Evolutionary conservation across 495 filamentous ascomycete species (phyloP).

Genomic region (Neurospora sp.): DNA sequence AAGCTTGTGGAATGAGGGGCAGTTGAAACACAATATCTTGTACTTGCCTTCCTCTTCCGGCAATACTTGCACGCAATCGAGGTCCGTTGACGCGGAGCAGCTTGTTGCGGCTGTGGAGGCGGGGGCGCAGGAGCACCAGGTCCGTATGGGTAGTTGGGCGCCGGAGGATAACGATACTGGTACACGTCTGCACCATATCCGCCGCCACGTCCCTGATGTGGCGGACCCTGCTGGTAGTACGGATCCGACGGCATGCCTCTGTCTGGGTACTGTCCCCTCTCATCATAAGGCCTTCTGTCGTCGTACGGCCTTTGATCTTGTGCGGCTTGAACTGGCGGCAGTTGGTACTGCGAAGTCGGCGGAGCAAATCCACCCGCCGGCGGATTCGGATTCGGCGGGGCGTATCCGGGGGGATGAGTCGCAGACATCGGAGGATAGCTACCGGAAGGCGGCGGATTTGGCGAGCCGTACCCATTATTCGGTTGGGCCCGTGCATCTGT

Average conservation of each 20-base stretch:
- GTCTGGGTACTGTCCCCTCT: conserved; percentile 7
- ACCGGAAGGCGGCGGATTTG: background rate
- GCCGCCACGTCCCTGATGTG: conserved; percentile 5
- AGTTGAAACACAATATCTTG: background rate
- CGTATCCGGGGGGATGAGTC: conserved; percentile 13
- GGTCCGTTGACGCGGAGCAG: conserved; percentile 39
- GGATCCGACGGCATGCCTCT: background rate
- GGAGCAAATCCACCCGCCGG: conserved; percentile 1
- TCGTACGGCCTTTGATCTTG: conserved; percentile 7
- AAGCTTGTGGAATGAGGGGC: background rate
- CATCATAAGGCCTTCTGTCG: conserved; percentile 7
- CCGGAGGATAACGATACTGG: conserved; percentile 9
- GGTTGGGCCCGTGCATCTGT: background rate
- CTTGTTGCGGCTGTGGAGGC: conserved; percentile 23
- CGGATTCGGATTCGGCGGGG: conserved; percentile 1
- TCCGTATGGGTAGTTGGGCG: conserved; percentile 12
- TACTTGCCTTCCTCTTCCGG: conserved; percentile 37
- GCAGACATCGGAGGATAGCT: conserved; percentile 11
- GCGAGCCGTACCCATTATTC: background rate
- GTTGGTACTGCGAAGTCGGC: conserved; percentile 11
- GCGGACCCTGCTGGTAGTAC: conserved; percentile 14
- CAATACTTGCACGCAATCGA: conserved; percentile 44
- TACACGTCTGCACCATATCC: conserved; percentile 2
- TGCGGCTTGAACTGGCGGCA: conserved; percentile 5
- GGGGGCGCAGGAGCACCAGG: conserved; percentile 13